A percentile compares a stretch with the other conserved stretches of the same genome.
Evolutionary conservation across 305 asterid genomes (phyloP).

Genomic region (Rubia peregrina): DNA sequence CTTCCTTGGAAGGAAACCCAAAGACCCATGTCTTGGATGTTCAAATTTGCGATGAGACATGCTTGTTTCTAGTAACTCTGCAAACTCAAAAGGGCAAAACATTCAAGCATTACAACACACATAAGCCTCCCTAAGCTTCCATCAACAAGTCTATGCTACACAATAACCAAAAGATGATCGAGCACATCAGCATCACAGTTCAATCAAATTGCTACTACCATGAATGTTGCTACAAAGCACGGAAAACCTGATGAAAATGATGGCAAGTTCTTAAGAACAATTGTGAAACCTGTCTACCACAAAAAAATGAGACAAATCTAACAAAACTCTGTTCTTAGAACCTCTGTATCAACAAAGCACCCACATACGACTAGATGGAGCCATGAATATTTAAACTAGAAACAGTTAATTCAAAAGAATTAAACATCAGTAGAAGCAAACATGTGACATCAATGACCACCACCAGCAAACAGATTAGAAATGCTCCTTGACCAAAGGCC

Average conservation of each 20-base stretch:
- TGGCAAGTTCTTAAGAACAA: background rate
- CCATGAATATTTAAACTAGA: background rate
- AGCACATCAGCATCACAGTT: background rate
- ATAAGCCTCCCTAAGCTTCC: too few relatives aligned
- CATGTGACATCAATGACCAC: slow-evolving; percentile 15
- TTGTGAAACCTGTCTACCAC: background rate
- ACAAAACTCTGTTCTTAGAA: too few relatives aligned
- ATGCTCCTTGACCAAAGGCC: slow-evolving; percentile 91
- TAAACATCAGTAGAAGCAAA: background rate
- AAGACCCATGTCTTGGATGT: slow-evolving; percentile 89
- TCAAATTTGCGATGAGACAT: slow-evolving; percentile 96
- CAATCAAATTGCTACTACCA: background rate
- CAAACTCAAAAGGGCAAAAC: slow-evolving; percentile 9
- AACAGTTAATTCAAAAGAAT: background rate
- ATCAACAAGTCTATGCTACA: background rate
- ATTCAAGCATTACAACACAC: background rate
- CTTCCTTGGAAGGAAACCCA: slow-evolving; percentile 89
- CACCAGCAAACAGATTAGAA: slow-evolving; percentile 30
- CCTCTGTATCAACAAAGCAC: too few relatives aligned
- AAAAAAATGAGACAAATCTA: background rate
- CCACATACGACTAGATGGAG: too few relatives aligned
- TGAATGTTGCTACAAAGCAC: background rate
- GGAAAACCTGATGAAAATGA: background rate
- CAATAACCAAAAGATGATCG: background rate
- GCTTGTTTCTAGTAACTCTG: slow-evolving; percentile 18